Percentiles rank a stretch among this genome's conserved stretches.
Conservation (phyloP, 169 alveolate genomes). For the Besnoitia besnoiti region DNA sequence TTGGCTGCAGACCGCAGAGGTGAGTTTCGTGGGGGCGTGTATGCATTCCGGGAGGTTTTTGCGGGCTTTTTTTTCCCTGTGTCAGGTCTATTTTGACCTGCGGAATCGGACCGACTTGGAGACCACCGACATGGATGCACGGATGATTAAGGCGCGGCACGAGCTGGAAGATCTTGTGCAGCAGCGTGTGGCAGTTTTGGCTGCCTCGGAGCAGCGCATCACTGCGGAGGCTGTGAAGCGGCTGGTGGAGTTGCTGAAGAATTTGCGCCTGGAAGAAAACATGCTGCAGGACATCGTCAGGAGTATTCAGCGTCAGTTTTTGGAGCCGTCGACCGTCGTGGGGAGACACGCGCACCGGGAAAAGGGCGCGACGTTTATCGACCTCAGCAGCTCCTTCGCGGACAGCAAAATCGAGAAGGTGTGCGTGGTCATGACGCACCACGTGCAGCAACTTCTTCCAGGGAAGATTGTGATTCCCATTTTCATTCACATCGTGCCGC, state of each 20-base stretch:
- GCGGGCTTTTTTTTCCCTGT: neutral
- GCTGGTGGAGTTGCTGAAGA: neutral
- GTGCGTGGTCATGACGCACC: neutral
- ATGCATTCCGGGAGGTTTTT: too few relatives aligned
- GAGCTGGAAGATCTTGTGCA: neutral
- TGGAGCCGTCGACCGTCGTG: neutral
- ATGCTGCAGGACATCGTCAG: neutral
- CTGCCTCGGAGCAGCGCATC: neutral
- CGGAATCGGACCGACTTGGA: neutral
- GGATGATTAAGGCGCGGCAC: neutral
- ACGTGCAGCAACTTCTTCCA: neutral
- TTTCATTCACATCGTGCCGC: neutral
- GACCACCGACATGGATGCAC: neutral
- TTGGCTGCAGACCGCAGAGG: too few relatives aligned
- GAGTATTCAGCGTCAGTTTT: neutral
- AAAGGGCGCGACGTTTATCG: neutral
- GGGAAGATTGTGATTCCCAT: slow-evolving; percentile 4
- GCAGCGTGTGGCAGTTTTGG: neutral
- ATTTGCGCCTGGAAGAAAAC: neutral
- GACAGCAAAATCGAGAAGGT: slow-evolving; percentile 20
- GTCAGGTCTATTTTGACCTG: neutral
- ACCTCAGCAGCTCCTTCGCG: neutral
- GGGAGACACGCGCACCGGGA: neutral
- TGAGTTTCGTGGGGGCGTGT: too few relatives aligned
- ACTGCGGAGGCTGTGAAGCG: neutral